Percentiles rank a stretch among this genome's conserved stretches.
Conservation (phyloP, 2,329 filamentous ascomycete genomes). For the Berkeleyomyces rouxiae region DNA sequence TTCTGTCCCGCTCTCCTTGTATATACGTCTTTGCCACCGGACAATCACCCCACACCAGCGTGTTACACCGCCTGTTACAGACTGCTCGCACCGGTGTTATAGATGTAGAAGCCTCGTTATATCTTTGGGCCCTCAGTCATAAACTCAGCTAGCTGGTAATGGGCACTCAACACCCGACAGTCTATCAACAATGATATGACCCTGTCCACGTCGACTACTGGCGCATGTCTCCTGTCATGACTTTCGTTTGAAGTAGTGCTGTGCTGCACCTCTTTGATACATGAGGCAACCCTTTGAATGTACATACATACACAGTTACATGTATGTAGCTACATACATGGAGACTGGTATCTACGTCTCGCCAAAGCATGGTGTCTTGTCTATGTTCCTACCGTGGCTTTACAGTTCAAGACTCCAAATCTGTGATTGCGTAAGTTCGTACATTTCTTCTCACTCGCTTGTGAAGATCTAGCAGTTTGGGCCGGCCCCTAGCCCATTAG, state of each 20-base stretch:
- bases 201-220: too few species aligned
- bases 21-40: neutral
- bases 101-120: neutral
- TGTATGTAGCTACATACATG: neutral
- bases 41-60: neutral
- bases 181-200: too few species aligned
- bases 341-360: neutral
- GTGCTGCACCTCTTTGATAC: too few species aligned
- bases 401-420: neutral
- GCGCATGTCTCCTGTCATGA: too few species aligned
- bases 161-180: neutral
- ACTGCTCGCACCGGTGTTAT: neutral
- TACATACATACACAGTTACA: too few species aligned
- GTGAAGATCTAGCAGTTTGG: neutral
- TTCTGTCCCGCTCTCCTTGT: neutral
- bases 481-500: neutral
- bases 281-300: too few species aligned
- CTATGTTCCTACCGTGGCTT: neutral
- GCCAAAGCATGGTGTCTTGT: neutral
- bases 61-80: neutral
- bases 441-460: neutral
- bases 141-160: neutral
- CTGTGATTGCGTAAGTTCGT: neutral
- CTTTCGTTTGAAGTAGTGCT: too few species aligned
- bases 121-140: neutral